These are phyloP conservation scores for Immersiporthe knoxdaviesiana DNA, from an alignment of 2,329 filamentous ascomycete genomes.

Conservation along the genomic window DNA sequence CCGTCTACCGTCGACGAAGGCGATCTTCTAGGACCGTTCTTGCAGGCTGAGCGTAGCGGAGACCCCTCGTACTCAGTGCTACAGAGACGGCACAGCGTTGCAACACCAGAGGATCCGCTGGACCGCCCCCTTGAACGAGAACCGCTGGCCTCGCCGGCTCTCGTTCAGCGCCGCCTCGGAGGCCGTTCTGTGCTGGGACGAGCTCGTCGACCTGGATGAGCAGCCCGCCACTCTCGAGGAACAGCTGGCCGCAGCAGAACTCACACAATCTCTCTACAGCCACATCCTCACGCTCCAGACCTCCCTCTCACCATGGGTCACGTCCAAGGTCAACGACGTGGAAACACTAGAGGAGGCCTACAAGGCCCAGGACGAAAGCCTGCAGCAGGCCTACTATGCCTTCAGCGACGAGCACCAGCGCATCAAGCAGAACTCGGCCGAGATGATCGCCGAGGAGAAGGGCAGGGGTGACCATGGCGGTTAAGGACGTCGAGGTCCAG, in stretches of 20 bases:
- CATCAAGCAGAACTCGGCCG: conserved; percentile 68
- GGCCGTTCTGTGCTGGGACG: conserved; percentile 70
- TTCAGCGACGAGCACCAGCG: conserved; percentile 71
- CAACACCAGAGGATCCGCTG: conserved; percentile 39
- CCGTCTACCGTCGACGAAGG: conserved; percentile 63
- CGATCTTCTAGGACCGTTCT: conserved; percentile 59
- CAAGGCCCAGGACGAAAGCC: conserved; percentile 64
- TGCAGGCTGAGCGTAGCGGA: conserved; percentile 51
- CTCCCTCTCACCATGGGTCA: conserved; percentile 64
- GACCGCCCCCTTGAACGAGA: conserved; percentile 52
- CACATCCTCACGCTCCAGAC: conserved; percentile 56
- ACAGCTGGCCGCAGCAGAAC: conserved; percentile 49
- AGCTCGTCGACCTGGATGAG: conserved; percentile 47
- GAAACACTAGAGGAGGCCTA: conserved; percentile 64
- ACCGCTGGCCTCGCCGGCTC: conserved; percentile 70
- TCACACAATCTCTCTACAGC: conserved; percentile 59
- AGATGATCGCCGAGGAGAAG: conserved; percentile 71
- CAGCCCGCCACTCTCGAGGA: conserved; percentile 36
- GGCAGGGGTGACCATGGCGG: conserved; percentile 68
- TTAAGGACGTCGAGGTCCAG: conserved; percentile 79
- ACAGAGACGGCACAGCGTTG: conserved; percentile 65
- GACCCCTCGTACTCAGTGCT: conserved; percentile 53
- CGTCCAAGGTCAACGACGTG: conserved; percentile 58
- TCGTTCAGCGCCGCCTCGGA: conserved; percentile 79
- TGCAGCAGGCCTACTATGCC: conserved; percentile 70